These are phyloP conservation scores for Trichoderma simmonsii DNA, from an alignment of 2,329 filamentous ascomycete species.

Conservation along the genomic window DNA sequence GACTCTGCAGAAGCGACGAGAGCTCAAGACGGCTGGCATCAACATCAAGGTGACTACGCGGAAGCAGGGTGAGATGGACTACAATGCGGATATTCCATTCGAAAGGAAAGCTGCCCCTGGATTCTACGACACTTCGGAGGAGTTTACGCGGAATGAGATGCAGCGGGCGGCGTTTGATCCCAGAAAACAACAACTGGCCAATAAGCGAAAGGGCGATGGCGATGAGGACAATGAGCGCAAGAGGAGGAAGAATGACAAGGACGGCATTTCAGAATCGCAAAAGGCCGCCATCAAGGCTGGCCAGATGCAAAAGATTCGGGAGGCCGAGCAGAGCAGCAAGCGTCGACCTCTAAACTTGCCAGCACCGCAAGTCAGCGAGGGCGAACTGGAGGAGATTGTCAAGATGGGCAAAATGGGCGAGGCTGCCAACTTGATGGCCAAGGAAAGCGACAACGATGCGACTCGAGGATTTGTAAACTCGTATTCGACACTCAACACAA, in stretches of 20 bases:
- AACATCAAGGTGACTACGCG: constrained; percentile 92
- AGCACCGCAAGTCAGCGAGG: constrained; percentile 85
- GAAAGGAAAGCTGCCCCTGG: constrained; percentile 86
- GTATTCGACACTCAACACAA: constrained; percentile 76
- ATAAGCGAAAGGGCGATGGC: constrained; percentile 90
- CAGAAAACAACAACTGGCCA: constrained; percentile 78
- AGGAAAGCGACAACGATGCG: constrained; percentile 76
- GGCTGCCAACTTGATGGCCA: constrained; percentile 71
- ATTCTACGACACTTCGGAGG: constrained; percentile 90
- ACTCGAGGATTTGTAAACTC: constrained; percentile 84
- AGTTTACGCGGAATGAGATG: constrained; percentile 75
- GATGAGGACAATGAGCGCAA: constrained; percentile 80
- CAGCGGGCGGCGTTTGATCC: constrained; percentile 87
- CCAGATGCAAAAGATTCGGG: constrained; percentile 88
- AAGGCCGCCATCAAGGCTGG: constrained; percentile 90
- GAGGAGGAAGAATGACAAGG: constrained; percentile 84
- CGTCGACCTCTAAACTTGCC: constrained; percentile 79
- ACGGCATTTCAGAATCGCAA: constrained; percentile 70
- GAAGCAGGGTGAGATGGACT: constrained; percentile 98
- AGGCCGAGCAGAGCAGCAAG: constrained; percentile 96
- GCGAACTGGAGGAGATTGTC: constrained; percentile 93
- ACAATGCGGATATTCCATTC: constrained; percentile 98
- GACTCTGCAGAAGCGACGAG: constrained; percentile 87
- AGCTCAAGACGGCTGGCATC: constrained; percentile 96
- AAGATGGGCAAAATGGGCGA: constrained; percentile 98